Conservation (phyloP, 2,329 filamentous ascomycete species). For the Thelonectria blattea region DNA sequence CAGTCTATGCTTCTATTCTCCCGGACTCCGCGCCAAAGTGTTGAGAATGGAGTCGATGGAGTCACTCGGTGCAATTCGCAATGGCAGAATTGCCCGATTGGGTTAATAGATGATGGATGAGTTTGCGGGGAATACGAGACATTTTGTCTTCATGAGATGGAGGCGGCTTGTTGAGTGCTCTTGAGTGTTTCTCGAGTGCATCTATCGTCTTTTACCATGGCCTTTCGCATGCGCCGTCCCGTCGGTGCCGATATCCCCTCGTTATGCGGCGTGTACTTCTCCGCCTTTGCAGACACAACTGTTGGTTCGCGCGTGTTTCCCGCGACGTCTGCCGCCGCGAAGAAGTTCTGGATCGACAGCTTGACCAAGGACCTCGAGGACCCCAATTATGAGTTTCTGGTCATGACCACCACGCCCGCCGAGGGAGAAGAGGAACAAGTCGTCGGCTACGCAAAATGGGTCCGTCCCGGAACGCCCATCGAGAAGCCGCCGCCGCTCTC, state of each 20-base stretch:
- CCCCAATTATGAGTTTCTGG: constrained; percentile 47
- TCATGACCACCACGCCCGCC: constrained; percentile 44
- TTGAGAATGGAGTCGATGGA: background rate
- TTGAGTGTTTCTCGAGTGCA: background rate
- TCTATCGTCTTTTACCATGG: constrained; percentile 32
- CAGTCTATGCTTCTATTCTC: background rate
- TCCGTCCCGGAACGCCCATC: constrained; percentile 37
- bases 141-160: background rate
- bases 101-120: constrained; percentile 3
- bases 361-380: constrained; percentile 49
- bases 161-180: background rate
- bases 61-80: background rate
- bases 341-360: constrained; percentile 44
- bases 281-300: constrained; percentile 49
- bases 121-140: background rate
- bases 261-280: constrained; percentile 52
- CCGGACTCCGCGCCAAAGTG: background rate
- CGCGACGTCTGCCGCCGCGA: constrained; percentile 29
- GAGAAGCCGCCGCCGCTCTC: constrained; percentile 37
- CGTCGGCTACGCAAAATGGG: constrained; percentile 58
- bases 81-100: constrained; percentile 8
- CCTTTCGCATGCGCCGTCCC: constrained; percentile 45
- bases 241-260: constrained; percentile 45
- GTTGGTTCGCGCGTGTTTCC: constrained; percentile 49
- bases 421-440: constrained; percentile 36